Base-by-base conservation (phyloP, 768 basidiomycete genomes). In the Russula brevipes region DNA sequence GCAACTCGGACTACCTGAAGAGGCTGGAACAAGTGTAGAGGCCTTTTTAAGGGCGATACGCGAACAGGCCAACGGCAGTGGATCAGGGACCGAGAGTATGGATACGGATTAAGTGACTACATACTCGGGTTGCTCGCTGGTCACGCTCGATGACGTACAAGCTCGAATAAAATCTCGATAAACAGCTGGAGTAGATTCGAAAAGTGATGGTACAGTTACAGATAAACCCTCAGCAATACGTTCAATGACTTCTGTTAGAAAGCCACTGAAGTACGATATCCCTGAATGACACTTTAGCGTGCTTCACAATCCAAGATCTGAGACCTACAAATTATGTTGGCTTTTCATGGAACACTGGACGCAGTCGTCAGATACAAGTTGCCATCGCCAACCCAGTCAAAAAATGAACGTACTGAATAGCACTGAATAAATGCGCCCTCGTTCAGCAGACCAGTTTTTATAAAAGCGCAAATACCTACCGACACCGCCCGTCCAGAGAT, bases 271-370 rank as follows among this genome's bases (percentile, higher is more conserved):
- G 74, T 7, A 95, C 86, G 64, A 95, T 93, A 71, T 94, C 92
- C 63, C 87, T 89, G 63, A 12, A 59, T 35, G 49, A 36, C 24
- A 42, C 41, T 47, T 53, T 45, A 61, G 59, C 17, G 36, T 69
- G 7, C 68, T 54, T 55, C 49, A 42, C 11, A n/a, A 6, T n/a
- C 24, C 30, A 17, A 17, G 10, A 2, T 33, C 33, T 39, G 30
- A 31, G 42, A 73, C 89, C 59, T 68, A 90, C 88, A 97, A 77
- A 72, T 97, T 97, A 73, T 97, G 93, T 73, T 91, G 89, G 70
- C 87, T 94, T 75, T 94, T 95, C 88, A 96, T 95, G 2, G 93
- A 97, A 73, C 94, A 96, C 94, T 97, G 69, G 0, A 53, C 14
- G 10, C 52, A 38, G 11, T 35, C 36, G 41, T 38, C 4, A 47